Evolutionary conservation across 163 green algal species (phyloP).

Genomic region (Trebouxia gelatinosa): DNA sequence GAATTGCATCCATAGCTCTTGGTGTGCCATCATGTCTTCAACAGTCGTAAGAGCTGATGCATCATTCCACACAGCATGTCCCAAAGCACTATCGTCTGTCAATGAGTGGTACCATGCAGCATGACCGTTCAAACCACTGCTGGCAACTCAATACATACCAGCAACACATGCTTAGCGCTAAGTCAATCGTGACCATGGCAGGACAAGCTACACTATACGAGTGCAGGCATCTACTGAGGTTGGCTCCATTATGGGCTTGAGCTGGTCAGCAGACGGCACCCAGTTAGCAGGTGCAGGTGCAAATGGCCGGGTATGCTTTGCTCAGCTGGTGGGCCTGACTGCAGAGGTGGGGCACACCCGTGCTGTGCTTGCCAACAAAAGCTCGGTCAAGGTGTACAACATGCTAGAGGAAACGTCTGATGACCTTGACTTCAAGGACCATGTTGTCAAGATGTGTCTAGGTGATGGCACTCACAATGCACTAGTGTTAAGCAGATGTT

Average conservation of each 20-base stretch:
- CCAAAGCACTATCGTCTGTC: too few relatives aligned
- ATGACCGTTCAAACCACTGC: too few relatives aligned
- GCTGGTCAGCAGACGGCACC: conserved; percentile 73
- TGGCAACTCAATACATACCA: too few relatives aligned
- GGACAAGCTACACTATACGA: neutral
- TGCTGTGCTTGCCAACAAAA: conserved; percentile 53
- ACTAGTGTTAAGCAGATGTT: too few relatives aligned
- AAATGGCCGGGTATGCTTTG: conserved; percentile 62
- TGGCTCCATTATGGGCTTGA: conserved; percentile 53
- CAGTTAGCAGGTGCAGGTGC: conserved; percentile 60
- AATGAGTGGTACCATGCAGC: too few relatives aligned
- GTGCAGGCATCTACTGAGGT: conserved; percentile 47
- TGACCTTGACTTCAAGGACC: conserved; percentile 74
- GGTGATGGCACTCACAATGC: too few relatives aligned
- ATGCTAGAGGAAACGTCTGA: conserved; percentile 62
- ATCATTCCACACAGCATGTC: too few relatives aligned
- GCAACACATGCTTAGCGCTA: too few relatives aligned
- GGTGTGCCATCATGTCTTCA: too few relatives aligned
- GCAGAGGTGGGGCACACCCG: conserved; percentile 52
- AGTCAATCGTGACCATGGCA: too few relatives aligned
- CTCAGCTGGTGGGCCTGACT: conserved; percentile 50
- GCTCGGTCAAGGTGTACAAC: conserved; percentile 53
- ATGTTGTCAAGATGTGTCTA: conserved; percentile 66
- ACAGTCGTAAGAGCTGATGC: too few relatives aligned
- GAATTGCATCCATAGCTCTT: too few relatives aligned